Conservation (phyloP, 306 rosid species). For the Carpinus viminea region DNA sequence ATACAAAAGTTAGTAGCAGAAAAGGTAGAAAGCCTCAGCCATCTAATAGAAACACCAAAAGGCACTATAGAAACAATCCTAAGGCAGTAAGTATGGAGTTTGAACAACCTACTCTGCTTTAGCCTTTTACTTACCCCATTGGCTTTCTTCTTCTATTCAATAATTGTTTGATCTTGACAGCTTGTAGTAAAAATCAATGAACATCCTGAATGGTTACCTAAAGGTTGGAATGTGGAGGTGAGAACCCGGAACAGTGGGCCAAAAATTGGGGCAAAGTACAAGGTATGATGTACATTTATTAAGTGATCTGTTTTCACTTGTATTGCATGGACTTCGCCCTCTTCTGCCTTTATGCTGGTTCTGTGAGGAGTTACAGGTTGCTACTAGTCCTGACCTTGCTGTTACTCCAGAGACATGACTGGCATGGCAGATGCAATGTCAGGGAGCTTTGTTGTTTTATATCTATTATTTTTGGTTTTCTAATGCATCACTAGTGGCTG, state of each 20-base stretch:
- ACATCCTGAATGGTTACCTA: constrained; percentile 86
- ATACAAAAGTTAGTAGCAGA: constrained; percentile 31
- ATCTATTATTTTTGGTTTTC: background rate
- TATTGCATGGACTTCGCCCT: background rate
- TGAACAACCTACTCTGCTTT: constrained; percentile 8
- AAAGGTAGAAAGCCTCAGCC: constrained; percentile 25
- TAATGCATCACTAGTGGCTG: background rate
- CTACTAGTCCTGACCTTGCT: background rate
- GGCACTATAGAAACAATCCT: constrained; percentile 27
- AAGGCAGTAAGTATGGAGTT: constrained; percentile 49
- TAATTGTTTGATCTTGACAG: constrained; percentile 40
- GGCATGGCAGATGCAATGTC: background rate
- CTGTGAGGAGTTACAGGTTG: no score
- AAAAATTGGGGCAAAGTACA: constrained; percentile 59
- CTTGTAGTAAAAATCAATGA: constrained; percentile 37
- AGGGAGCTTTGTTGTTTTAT: background rate
- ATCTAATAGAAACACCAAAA: constrained; percentile 20
- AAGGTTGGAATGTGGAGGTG: constrained; percentile 69
- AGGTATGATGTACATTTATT: constrained; percentile 45
- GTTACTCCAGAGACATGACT: background rate
- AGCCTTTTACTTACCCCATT: constrained; percentile 14
- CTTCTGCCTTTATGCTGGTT: background rate
- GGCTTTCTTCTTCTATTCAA: constrained; percentile 14
- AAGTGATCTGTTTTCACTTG: constrained; percentile 16
- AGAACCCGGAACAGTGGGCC: constrained; percentile 73